Evolutionary conservation across 2,329 filamentous ascomycete species (phyloP).

Genomic region (Aspergillus pseudonomiae): DNA sequence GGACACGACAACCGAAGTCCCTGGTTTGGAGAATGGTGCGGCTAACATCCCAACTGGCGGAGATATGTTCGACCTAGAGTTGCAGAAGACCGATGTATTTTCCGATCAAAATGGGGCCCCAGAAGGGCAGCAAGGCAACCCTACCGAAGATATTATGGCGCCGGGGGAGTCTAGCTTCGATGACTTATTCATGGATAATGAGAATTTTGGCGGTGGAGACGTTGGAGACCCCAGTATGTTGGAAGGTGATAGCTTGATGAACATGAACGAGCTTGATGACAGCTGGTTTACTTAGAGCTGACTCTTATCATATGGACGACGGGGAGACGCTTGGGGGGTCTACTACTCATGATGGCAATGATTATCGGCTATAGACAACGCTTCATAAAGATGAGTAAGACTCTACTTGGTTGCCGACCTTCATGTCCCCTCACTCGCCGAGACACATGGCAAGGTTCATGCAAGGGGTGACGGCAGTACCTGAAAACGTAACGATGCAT

Average conservation of each 20-base stretch:
- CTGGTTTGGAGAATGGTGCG: constrained; percentile 35
- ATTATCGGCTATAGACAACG: not conserved
- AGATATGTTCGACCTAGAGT: constrained; percentile 42
- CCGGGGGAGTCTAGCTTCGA: constrained; percentile 50
- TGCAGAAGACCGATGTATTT: constrained; percentile 34
- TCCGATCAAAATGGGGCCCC: constrained; percentile 22
- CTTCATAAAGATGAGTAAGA: not conserved
- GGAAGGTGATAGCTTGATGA: constrained; percentile 41
- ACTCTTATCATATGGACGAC: constrained; percentile 17
- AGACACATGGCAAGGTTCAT: constrained; percentile 3
- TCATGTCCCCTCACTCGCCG: not conserved
- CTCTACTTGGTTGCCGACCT: not conserved
- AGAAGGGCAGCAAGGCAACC: constrained; percentile 23
- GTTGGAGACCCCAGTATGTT: constrained; percentile 37
- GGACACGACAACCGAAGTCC: constrained; percentile 32
- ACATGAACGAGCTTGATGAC: constrained; percentile 45
- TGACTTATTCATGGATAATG: constrained; percentile 47
- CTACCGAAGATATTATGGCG: constrained; percentile 39
- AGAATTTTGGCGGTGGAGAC: constrained; percentile 37
- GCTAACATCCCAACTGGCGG: constrained; percentile 34
- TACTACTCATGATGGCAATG: not conserved
- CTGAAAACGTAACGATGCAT: constrained; percentile 15
- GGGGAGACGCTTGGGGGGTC: not conserved
- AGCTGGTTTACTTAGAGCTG: constrained; percentile 37
- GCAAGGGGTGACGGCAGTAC: constrained; percentile 1